Base-by-base conservation (phyloP, 1,139 yeast species). In the Blastobotrys aristatus region DNA sequence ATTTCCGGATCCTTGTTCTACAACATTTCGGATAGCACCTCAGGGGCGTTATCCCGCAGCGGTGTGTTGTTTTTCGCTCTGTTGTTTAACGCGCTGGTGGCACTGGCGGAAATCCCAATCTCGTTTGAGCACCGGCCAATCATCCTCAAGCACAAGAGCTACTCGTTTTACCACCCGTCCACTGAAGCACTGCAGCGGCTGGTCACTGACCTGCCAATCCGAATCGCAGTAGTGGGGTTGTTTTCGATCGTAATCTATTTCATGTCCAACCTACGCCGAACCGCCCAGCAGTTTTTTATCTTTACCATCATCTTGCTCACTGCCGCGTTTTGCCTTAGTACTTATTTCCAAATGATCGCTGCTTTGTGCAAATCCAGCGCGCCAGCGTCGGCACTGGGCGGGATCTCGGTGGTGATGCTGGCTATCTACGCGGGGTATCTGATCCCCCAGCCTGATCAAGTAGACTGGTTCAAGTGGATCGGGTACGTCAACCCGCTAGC, bases 321-420 rank as follows among this genome's bases (percentile, higher is more conserved):
- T 70, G 52, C 70, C 69, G 57, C 66, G 68, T 40, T 60, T 50
- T 30, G 47, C 10, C 32, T 47, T 1, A 72, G 80, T 2, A 78
- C 76, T 54, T 69, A 77, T 53, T 82, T 80, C 66, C 75, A 80
- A 58, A 66, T 78, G 46, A 71, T 81, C 59, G 83, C 85, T 41
- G 75, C 82, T 18, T 61, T 74, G 32, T 71, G 79, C 26, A 75
- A 71, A 30, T 72, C 77, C 39, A 69, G 77, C 51, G 73, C 76
- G 13, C 72, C 75, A 47, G 85, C 85, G n/a, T 73, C 74, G 69
- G 69, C 77, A 8, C 66, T 77, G 11, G 76, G 78, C 4, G 73
- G 79, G 42, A 60, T 74, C 14, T 61, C 72, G 37, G 63, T 76
- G 53, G 58, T 74, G 49, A 73, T 73, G 30, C 63, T 76, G 62